phyloP scores from a whole-genome alignment of 768 basidiomycete species.

The Kwoniella dejecticola region DNA sequence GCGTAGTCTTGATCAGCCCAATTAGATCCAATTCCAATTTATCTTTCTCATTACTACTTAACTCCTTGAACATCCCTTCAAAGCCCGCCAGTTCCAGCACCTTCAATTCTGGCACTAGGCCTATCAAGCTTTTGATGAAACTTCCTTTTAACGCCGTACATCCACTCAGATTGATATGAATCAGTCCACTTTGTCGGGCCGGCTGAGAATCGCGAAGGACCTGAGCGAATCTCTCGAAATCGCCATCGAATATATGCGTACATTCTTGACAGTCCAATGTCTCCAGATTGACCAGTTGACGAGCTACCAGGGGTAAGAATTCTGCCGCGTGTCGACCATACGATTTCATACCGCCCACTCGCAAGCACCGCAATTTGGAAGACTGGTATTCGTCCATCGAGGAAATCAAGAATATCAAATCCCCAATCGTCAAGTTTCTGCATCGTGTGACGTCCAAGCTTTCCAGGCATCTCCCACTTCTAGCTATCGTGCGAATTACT shows the following conservation, averaged over 20 bases:
- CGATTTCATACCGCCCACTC: conserved; percentile 68
- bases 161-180: conserved; percentile 72
- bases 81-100: too few species aligned
- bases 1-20: conserved; percentile 68
- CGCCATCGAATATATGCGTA: conserved; percentile 66
- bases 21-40: conserved; percentile 57
- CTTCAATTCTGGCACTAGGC: conserved; percentile 72
- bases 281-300: conserved; percentile 70
- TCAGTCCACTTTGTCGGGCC: conserved; percentile 68
- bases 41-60: neutral
- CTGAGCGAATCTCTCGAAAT: conserved; percentile 53
- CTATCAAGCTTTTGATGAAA: conserved; percentile 71
- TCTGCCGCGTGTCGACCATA: conserved; percentile 60
- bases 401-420: conserved; percentile 43
- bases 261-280: conserved; percentile 78
- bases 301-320: conserved; percentile 68
- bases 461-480: conserved; percentile 63
- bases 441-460: conserved; percentile 74
- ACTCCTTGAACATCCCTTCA: conserved; percentile 69
- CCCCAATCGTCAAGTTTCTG: conserved; percentile 62
- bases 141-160: conserved; percentile 73
- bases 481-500: conserved; percentile 70
- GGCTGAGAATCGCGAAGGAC: conserved; percentile 69
- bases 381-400: conserved; percentile 58
- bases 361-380: conserved; percentile 63